phyloP scores from a whole-genome alignment of 768 basidiomycete species.

The Boletus vinaceobasis region DNA sequence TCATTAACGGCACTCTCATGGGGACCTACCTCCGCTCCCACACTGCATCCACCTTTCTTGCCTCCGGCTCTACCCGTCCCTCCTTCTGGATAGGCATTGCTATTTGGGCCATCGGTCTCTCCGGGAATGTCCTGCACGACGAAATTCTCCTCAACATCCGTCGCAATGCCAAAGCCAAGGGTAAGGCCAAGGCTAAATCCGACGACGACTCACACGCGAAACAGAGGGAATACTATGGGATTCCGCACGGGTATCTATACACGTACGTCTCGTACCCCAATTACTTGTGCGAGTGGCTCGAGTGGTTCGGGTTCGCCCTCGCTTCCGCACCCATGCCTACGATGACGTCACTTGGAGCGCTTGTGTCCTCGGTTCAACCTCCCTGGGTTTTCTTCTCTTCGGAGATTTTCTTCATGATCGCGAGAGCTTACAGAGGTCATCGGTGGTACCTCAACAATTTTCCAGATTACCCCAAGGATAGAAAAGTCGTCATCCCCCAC shows the following conservation, averaged over 20 bases:
- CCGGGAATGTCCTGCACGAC: slow-evolving; percentile 84
- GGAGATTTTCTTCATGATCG: slow-evolving; percentile 76
- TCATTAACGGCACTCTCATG: slow-evolving; percentile 65
- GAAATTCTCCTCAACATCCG: slow-evolving; percentile 84
- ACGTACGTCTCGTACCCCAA: slow-evolving; percentile 84
- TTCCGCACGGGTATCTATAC: slow-evolving; percentile 80
- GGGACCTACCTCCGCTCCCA: slow-evolving; percentile 69
- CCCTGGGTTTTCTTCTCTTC: slow-evolving; percentile 77
- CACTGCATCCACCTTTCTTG: slow-evolving; percentile 43
- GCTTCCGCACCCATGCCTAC: slow-evolving; percentile 57
- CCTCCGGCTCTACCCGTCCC: slow-evolving; percentile 29
- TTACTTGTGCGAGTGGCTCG: slow-evolving; percentile 93
- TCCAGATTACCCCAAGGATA: slow-evolving; percentile 72
- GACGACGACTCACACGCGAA: slow-evolving; percentile 24
- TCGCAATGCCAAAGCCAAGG: slow-evolving; percentile 49
- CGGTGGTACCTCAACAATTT: slow-evolving; percentile 82
- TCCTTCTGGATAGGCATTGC: slow-evolving; percentile 60
- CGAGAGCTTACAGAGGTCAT: slow-evolving; percentile 79
- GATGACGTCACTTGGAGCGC: slow-evolving; percentile 33
- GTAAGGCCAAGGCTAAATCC: slow-evolving; percentile 27
- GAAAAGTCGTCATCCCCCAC: slow-evolving; percentile 80
- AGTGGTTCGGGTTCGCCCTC: slow-evolving; percentile 87
- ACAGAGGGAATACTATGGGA: slow-evolving; percentile 60
- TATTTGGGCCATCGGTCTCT: slow-evolving; percentile 70
- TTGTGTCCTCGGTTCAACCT: slow-evolving; percentile 49